phyloP scores from a whole-genome alignment of 768 basidiomycete species.

The Pleurotus djamor region DNA sequence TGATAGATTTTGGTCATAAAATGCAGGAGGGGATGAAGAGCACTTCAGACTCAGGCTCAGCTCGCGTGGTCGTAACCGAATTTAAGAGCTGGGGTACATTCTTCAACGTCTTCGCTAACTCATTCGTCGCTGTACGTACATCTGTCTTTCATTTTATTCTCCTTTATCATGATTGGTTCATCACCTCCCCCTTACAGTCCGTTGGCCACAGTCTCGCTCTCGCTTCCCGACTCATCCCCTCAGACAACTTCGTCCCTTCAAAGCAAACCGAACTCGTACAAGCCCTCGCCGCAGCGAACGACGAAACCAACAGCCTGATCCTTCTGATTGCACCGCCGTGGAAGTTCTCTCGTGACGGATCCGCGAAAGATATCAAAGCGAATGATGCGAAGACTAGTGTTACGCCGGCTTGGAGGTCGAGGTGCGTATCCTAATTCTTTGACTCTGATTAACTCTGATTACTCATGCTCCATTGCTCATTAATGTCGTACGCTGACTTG shows the following conservation, averaged over 20 bases:
- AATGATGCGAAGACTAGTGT: constrained; percentile 24
- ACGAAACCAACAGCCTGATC: constrained; percentile 35
- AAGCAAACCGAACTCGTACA: constrained; percentile 27
- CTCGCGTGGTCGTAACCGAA: constrained; percentile 26
- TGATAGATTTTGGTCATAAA: constrained; percentile 32
- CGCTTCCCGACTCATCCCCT: constrained; percentile 41
- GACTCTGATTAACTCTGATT: no score
- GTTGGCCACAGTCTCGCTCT: constrained; percentile 37
- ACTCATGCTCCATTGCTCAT: no score
- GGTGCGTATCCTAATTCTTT: neutral
- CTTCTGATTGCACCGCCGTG: constrained; percentile 38
- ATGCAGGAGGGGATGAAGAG: constrained; percentile 17
- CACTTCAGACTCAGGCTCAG: neutral
- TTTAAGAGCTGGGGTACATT: constrained; percentile 40
- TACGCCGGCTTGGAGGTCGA: constrained; percentile 37
- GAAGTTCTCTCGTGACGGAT: constrained; percentile 26
- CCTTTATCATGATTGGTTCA: neutral
- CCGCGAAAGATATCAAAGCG: constrained; percentile 19
- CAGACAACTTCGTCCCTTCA: constrained; percentile 32
- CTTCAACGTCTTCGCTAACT: constrained; percentile 32
- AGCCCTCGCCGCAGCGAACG: constrained; percentile 31
- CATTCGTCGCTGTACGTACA: constrained; percentile 27
- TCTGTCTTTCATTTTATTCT: constrained; percentile 7
- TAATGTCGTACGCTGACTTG: neutral
- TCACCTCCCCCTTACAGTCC: constrained; percentile 21